Percentiles rank a stretch among this genome's conserved stretches.
phyloP scores from a whole-genome alignment of 805 yeast species.

The Sugiyamaella americana region DNA sequence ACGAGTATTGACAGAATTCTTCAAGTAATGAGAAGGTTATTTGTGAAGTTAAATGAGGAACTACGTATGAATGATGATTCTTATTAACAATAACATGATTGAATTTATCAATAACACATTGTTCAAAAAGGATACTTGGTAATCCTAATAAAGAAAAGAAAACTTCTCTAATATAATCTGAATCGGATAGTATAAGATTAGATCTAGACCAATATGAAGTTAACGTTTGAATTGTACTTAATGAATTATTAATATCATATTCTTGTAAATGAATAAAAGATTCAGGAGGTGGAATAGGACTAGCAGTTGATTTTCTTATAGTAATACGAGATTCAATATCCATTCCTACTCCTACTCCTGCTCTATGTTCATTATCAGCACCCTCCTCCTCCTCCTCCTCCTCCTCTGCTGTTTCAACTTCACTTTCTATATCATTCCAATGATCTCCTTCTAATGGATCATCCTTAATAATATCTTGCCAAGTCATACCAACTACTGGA shows the following conservation, averaged over 20 bases:
- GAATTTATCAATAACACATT: neutral
- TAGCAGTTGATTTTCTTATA: neutral
- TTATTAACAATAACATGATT: neutral
- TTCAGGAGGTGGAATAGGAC: neutral
- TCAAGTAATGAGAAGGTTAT: slow-evolving; percentile 5
- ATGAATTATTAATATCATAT: too few relatives aligned
- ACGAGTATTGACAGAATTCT: slow-evolving; percentile 5
- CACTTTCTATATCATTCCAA: slow-evolving; percentile 19
- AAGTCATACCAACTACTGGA: slow-evolving; percentile 9
- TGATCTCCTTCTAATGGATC: slow-evolving; percentile 29
- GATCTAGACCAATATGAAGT: neutral
- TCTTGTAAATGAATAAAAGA: neutral
- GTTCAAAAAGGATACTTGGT: slow-evolving; percentile 6
- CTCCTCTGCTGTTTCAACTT: slow-evolving; percentile 1
- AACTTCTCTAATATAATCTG: slow-evolving; percentile 14
- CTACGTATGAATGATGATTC: neutral
- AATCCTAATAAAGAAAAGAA: slow-evolving; percentile 14
- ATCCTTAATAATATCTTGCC: slow-evolving; percentile 26
- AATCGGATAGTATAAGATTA: neutral
- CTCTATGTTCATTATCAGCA: neutral
- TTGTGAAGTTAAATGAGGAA: slow-evolving; percentile 4
- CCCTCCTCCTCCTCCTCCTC: neutral
- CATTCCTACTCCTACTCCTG: slow-evolving; percentile 1
- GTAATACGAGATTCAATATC: neutral
- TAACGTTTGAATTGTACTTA: neutral